Conservation (phyloP, 2,329 filamentous ascomycete genomes). For the Neofusicoccum laricinum region DNA sequence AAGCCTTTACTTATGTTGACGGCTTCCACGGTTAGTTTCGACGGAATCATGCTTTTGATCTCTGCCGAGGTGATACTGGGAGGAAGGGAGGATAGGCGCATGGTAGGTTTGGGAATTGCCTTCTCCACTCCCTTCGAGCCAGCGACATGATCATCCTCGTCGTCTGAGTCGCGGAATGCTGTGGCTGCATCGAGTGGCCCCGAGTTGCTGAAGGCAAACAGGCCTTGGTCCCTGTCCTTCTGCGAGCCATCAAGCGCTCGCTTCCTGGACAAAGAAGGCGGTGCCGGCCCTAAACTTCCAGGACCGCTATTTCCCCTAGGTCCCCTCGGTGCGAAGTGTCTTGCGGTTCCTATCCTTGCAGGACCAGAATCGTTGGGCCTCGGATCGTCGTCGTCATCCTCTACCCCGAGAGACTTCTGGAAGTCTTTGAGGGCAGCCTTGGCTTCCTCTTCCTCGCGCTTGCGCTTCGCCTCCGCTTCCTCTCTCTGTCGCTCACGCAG, state of each 20-base stretch:
- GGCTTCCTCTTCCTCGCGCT: conserved; percentile 80
- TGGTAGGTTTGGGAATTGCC: conserved; percentile 52
- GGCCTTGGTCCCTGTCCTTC: conserved; percentile 28
- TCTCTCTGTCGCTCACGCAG: conserved; percentile 85
- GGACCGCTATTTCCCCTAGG: conserved; percentile 47
- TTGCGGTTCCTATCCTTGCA: conserved; percentile 22
- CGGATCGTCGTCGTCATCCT: conserved; percentile 39
- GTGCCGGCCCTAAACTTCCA: conserved; percentile 46
- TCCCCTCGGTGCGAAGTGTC: conserved; percentile 56
- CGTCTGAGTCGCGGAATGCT: conserved; percentile 40
- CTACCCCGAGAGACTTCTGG: conserved; percentile 71
- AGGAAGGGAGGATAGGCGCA: conserved; percentile 54
- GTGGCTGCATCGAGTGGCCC: conserved; percentile 32
- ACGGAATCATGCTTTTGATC: conserved; percentile 48
- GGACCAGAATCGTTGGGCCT: conserved; percentile 18
- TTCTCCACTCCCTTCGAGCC: conserved; percentile 44
- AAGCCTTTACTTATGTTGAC: conserved; percentile 66
- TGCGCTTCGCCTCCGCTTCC: conserved; percentile 83
- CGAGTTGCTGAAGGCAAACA: conserved; percentile 41
- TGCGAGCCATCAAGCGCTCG: conserved; percentile 42
- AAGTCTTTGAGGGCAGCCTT: conserved; percentile 85
- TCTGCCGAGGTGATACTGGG: conserved; percentile 50
- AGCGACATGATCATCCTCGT: conserved; percentile 42
- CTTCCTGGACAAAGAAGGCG: conserved; percentile 41
- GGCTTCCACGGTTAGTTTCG: conserved; percentile 64